These are phyloP conservation scores for Erythrobasidium yunnanense DNA, from an alignment of 768 basidiomycete species.

Conservation along the genomic window DNA sequence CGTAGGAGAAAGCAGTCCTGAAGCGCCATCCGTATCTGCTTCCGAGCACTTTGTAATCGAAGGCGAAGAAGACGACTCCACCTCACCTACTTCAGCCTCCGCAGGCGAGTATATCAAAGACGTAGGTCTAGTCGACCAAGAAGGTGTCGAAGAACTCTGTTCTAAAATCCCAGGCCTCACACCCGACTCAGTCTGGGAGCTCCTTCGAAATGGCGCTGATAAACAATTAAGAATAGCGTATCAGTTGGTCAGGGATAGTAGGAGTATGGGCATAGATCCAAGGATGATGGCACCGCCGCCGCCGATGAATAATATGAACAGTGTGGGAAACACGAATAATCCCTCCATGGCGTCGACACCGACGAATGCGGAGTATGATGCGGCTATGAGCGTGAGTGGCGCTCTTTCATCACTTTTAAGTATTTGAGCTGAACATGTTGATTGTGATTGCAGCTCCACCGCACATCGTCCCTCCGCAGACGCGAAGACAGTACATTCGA, in stretches of 20 bases:
- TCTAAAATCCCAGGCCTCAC: constrained; percentile 60
- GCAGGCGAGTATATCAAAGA: constrained; percentile 46
- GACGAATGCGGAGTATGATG: neutral
- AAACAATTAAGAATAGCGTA: constrained; percentile 96
- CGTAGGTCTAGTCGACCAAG: constrained; percentile 80
- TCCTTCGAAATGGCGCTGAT: constrained; percentile 65
- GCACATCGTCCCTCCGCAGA: constrained; percentile 22
- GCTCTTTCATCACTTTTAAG: no score
- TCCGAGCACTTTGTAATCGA: no score
- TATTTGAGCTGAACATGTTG: no score
- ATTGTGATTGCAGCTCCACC: no score
- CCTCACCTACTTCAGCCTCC: neutral
- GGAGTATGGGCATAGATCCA: neutral
- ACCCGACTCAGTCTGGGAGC: constrained; percentile 77
- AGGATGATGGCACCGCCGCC: neutral
- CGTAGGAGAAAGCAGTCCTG: no score
- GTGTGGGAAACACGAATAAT: constrained; percentile 5
- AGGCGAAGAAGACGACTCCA: neutral
- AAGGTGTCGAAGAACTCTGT: constrained; percentile 73
- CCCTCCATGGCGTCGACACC: no score
- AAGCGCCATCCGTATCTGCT: no score
- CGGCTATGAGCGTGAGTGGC: neutral
- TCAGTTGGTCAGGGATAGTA: constrained; percentile 71
- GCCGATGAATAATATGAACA: neutral
- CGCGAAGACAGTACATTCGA: neutral